Evolutionary conservation across 1,284 basidiomycete species (phyloP), one percentile per base, ranked within the genome.

Genomic region (Inonotus obliquus): DNA sequence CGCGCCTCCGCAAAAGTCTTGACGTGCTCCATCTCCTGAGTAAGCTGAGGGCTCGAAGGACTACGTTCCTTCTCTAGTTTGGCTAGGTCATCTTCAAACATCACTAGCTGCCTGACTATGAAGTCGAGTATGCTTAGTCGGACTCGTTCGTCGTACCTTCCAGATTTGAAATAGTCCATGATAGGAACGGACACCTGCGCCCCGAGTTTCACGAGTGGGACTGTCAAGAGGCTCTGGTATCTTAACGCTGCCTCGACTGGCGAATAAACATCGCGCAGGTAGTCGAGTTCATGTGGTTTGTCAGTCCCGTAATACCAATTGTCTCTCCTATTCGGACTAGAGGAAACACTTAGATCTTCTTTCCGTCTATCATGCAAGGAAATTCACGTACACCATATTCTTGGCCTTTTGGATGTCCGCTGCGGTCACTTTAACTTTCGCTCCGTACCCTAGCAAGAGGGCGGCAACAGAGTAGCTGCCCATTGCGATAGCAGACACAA

Each of bases 211-310:
- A 79, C 63, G 7, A 84, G 72, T 4, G 82, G 72, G 21, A 76
- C 72, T 2, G 76, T 65, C 3, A 80, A 63, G 37, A 82, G 76
- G 65, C 80, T 78, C 62, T 73, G 69, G 1, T 61, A 63, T 0
- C 59, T 53, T 19, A 83, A 54, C 1, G 81, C 78, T 9, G 71
- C 69, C 66, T 83, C 82, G 0, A 81, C 56, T 1, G 81, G 79
- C 35, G 70, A 65, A 59, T 67, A 67, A 0, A 70, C 69, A 14
- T 68, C 55, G 4, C 70, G 38, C 4, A 75, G 63, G 25, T 63
- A 59, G 29, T 56, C 63, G 25, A 48, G 69, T 67, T 67, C 54
- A 60, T 63, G 32, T 9, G 55, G 55, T 11, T 11, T 53, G 48
- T 17, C 38, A 9, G n/a, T 6, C 1, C 41, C 14, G 6, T 6